A percentile compares a stretch with the other conserved stretches of the same genome.
phyloP scores from a whole-genome alignment of 331 rosid genomes.

The Malus hybrid region DNA sequence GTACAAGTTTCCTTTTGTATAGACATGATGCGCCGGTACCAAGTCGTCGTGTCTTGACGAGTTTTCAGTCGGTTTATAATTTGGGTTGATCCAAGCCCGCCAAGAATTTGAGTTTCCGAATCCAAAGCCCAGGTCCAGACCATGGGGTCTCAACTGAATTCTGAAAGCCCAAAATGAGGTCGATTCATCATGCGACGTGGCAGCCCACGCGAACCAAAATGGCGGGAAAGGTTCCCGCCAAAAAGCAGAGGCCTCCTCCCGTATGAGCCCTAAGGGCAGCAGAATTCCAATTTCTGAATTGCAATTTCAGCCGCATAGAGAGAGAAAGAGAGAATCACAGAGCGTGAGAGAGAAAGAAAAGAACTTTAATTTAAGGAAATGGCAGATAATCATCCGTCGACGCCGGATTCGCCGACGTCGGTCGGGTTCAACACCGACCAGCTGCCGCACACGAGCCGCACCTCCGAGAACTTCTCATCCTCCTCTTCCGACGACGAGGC shows the following conservation, averaged over 20 bases:
- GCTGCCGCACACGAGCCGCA: conserved; percentile 67
- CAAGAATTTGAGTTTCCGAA: neutral
- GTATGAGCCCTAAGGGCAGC: too few relatives aligned
- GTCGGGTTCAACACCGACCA: conserved; percentile 80
- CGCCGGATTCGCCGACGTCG: conserved; percentile 73
- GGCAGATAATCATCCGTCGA: conserved; percentile 50
- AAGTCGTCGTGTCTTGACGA: neutral
- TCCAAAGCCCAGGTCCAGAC: neutral
- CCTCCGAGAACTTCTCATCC: conserved; percentile 41
- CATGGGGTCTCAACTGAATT: neutral
- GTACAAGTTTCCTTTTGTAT: neutral
- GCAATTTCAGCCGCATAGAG: neutral
- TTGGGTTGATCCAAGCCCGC: neutral
- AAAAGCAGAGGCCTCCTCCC: neutral
- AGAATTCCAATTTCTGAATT: too few relatives aligned
- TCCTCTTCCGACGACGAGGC: conserved; percentile 66
- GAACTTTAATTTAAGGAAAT: conserved; percentile 11
- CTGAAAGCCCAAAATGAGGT: neutral
- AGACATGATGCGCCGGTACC: neutral
- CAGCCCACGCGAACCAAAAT: neutral
- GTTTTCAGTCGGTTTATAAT: neutral
- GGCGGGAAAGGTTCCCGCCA: conserved; percentile 36
- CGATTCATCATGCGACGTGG: neutral
- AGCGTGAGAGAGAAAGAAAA: too few relatives aligned
- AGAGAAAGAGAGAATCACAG: neutral